Conservation (phyloP, 208 protist species). For the Entamoeba moshkovskii region DNA sequence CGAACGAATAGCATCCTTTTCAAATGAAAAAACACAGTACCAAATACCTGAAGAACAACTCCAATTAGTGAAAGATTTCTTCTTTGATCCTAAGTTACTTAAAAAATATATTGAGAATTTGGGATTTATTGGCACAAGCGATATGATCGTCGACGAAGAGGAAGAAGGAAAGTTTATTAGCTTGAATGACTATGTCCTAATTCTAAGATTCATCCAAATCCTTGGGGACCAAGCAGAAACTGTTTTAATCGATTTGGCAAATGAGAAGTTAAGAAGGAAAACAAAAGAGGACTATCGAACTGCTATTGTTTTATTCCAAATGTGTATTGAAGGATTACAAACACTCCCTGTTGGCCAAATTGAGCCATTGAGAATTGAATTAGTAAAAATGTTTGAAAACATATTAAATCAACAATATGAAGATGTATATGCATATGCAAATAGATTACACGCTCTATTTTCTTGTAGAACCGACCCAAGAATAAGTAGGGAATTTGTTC, state of each 20-base stretch:
- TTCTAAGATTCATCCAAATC: not conserved
- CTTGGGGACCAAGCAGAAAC: not conserved
- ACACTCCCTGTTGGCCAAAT: not conserved
- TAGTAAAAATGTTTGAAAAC: not conserved
- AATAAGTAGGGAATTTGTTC: not conserved
- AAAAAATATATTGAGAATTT: not conserved
- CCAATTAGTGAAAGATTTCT: not conserved
- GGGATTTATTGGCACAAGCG: not conserved
- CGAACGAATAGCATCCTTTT: no score
- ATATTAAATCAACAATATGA: not conserved
- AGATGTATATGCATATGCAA: not conserved
- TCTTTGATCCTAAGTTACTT: not conserved
- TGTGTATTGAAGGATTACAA: not conserved
- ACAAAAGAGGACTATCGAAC: not conserved
- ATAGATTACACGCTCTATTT: not conserved
- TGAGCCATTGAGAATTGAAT: not conserved
- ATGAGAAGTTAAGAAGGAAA: not conserved
- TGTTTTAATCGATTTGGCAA: not conserved
- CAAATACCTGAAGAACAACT: no score
- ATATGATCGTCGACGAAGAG: not conserved
- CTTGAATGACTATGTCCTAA: not conserved
- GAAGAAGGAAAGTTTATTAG: not conserved
- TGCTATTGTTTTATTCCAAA: not conserved
- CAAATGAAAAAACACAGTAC: no score
- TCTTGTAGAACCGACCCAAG: not conserved